phyloP scores from a whole-genome alignment of 805 yeast species.

The Spencermartinsiella europaea region DNA sequence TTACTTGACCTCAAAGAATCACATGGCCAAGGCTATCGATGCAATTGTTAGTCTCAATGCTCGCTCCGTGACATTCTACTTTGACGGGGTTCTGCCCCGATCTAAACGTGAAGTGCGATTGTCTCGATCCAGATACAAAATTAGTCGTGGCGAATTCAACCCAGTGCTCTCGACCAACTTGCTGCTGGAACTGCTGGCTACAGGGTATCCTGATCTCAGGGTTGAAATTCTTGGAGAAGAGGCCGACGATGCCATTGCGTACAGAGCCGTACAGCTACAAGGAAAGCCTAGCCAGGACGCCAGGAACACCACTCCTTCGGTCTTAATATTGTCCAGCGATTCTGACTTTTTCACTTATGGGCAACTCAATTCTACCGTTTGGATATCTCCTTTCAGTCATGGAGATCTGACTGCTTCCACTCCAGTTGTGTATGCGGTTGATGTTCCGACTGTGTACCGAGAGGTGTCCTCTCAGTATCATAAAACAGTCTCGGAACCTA shows the following conservation, averaged over 20 bases:
- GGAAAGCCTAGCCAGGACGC: too few relatives aligned
- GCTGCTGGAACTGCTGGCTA: constrained; percentile 1
- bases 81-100: constrained; percentile 8
- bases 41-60: neutral
- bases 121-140: neutral
- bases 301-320: neutral
- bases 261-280: neutral
- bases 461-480: neutral
- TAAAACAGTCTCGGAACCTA: neutral
- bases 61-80: neutral
- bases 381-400: neutral
- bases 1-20: neutral
- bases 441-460: neutral
- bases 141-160: neutral
- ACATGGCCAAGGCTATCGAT: neutral
- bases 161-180: neutral
- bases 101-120: constrained; percentile 2
- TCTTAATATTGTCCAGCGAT: constrained; percentile 1
- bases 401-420: neutral
- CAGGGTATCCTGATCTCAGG: neutral
- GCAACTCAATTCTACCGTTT: neutral
- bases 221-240: constrained; percentile 7
- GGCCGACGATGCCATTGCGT: constrained; percentile 10
- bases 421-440: neutral
- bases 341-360: constrained; percentile 4